These are phyloP conservation scores for Rhodocollybia butyracea DNA, from an alignment of 768 basidiomycete species.

Conservation along the genomic window DNA sequence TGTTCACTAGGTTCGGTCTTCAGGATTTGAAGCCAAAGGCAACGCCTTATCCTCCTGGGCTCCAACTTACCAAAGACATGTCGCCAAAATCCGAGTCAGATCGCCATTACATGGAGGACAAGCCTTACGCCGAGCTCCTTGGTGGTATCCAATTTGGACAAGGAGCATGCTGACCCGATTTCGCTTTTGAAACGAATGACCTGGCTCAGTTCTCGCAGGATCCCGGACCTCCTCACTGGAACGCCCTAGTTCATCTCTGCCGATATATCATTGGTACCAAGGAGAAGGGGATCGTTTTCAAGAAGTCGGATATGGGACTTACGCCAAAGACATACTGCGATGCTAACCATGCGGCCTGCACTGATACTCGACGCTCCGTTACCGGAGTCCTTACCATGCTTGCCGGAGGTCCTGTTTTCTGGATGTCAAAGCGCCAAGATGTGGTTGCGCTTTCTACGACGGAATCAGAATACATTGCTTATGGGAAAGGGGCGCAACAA, in stretches of 20 bases:
- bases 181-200: too few relatives aligned
- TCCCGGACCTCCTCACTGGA: too few relatives aligned
- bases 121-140: constrained; percentile 7
- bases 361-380: neutral
- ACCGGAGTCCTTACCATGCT: neutral
- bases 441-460: too few relatives aligned
- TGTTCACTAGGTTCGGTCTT: constrained; percentile 10
- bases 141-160: too few relatives aligned
- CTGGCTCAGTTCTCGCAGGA: too few relatives aligned
- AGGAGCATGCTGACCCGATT: too few relatives aligned
- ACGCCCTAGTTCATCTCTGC: too few relatives aligned
- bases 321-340: neutral
- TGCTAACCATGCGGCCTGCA: neutral
- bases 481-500: too few relatives aligned
- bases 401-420: neutral
- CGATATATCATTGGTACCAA: too few relatives aligned
- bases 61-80: neutral
- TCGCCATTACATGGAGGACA: constrained; percentile 2
- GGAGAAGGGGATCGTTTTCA: neutral
- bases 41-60: constrained; percentile 11
- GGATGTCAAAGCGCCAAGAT: constrained; percentile 2
- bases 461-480: too few relatives aligned
- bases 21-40: neutral
- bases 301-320: neutral
- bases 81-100: constrained; percentile 4